Evolutionary conservation across 129 eudicot genomes (phyloP).

Genomic region (Centaurea solstitialis): DNA sequence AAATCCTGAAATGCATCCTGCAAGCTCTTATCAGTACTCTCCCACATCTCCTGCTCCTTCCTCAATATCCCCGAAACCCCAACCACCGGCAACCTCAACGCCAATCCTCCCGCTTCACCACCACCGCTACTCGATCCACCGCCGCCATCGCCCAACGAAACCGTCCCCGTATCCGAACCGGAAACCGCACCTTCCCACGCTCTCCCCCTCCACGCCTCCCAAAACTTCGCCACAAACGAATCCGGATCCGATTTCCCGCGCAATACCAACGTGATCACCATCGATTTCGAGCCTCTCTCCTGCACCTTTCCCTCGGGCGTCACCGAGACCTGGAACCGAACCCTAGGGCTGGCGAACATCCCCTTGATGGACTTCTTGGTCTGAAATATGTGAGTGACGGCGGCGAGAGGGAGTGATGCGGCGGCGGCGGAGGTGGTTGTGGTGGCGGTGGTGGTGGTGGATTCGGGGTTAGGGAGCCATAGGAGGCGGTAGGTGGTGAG

Average conservation of each 20-base stretch:
- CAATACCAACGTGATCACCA: slow-evolving; percentile 56
- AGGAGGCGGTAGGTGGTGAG: slow-evolving; percentile 86
- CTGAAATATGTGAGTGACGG: slow-evolving; percentile 64
- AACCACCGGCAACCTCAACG: slow-evolving; percentile 75
- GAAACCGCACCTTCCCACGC: slow-evolving; percentile 56
- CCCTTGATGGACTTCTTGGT: slow-evolving; percentile 70
- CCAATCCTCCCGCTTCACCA: slow-evolving; percentile 31
- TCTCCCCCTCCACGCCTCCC: slow-evolving; percentile 83
- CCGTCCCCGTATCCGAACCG: slow-evolving; percentile 18
- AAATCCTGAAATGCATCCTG: slow-evolving; percentile 99
- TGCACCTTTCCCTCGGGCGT: slow-evolving; percentile 37
- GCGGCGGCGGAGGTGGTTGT: slow-evolving; percentile 32
- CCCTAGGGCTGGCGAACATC: slow-evolving; percentile 82
- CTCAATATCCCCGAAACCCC: slow-evolving; percentile 89
- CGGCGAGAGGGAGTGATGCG: slow-evolving; percentile 51
- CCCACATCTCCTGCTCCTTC: slow-evolving; percentile 99
- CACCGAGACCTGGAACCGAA: slow-evolving; percentile 64
- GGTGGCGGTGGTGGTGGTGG: neutral
- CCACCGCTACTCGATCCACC: slow-evolving; percentile 30
- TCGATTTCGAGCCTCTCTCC: slow-evolving; percentile 32
- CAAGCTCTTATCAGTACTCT: slow-evolving; percentile 97
- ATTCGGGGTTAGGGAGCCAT: slow-evolving; percentile 52
- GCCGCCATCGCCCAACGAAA: slow-evolving; percentile 16
- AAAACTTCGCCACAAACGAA: slow-evolving; percentile 61
- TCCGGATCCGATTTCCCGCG: slow-evolving; percentile 79